Evolutionary conservation across 371 early-diverging fungal species (phyloP).

Genomic region (Ordospora pajunii): DNA sequence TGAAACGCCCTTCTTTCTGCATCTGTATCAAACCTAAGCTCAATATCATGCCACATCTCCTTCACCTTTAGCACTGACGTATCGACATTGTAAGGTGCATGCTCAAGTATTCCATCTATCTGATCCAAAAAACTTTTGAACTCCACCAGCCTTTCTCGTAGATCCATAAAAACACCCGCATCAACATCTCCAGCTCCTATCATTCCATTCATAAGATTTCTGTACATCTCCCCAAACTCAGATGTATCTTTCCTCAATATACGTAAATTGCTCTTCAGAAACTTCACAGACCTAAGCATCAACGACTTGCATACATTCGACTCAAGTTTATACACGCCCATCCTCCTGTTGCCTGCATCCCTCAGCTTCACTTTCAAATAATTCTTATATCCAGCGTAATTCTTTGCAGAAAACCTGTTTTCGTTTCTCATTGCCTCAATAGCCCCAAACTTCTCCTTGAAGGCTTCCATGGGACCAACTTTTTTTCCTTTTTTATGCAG

Average conservation of each 20-base stretch:
- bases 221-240: conserved; percentile 19
- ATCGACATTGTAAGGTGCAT: conserved; percentile 13
- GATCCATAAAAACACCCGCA: neutral
- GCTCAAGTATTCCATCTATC: conserved; percentile 1
- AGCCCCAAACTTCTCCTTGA: neutral
- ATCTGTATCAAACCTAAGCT: conserved; percentile 16
- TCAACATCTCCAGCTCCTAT: neutral
- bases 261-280: conserved; percentile 29
- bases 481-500: conserved; percentile 7
- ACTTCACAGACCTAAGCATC: neutral
- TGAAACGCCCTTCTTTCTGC: neutral
- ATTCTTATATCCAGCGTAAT: neutral
- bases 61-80: neutral
- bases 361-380: neutral
- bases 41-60: conserved; percentile 40
- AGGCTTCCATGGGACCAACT: conserved; percentile 5
- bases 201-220: conserved; percentile 1
- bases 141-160: neutral
- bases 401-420: neutral
- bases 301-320: conserved; percentile 29
- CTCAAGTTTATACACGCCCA: conserved; percentile 23
- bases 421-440: neutral
- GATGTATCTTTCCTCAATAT: conserved; percentile 3
- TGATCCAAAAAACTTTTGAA: conserved; percentile 29
- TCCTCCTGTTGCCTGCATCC: neutral